A percentile compares a stretch with the other conserved stretches of the same genome.
These are phyloP conservation scores for Blastomyces emzantsi DNA, from an alignment of 2,329 filamentous ascomycete species.

Conservation along the genomic window DNA sequence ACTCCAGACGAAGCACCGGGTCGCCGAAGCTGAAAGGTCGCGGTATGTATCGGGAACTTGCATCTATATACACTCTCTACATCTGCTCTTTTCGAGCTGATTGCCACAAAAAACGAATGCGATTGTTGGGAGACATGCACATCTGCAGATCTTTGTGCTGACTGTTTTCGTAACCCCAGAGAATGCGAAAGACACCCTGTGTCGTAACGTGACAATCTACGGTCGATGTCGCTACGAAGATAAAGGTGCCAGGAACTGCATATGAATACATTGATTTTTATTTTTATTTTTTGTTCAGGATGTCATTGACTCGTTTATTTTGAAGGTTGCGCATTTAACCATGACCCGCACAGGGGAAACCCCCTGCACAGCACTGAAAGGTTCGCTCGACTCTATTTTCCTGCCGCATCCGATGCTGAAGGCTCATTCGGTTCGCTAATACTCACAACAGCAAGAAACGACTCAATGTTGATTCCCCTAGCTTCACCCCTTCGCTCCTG, in stretches of 20 bases:
- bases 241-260: slow-evolving; percentile 46
- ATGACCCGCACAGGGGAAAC: slow-evolving; percentile 61
- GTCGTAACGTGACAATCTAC: slow-evolving; percentile 88
- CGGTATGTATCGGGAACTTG: slow-evolving; percentile 30
- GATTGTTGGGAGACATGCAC: not conserved
- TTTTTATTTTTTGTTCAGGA: not conserved
- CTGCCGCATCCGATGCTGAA: not conserved
- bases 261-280: not conserved
- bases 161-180: slow-evolving; percentile 40
- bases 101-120: not conserved
- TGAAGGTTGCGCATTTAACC: slow-evolving; percentile 71
- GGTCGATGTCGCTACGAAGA: slow-evolving; percentile 89
- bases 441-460: slow-evolving; percentile 48
- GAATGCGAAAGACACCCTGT: slow-evolving; percentile 77
- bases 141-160: not conserved
- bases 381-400: slow-evolving; percentile 21
- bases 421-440: not conserved
- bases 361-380: slow-evolving; percentile 32
- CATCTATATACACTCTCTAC: slow-evolving; percentile 8
- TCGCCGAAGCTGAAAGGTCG: slow-evolving; percentile 42
- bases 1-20: slow-evolving; percentile 37
- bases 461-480: slow-evolving; percentile 91
- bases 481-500: slow-evolving; percentile 65
- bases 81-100: not conserved
- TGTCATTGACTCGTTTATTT: slow-evolving; percentile 12